Evolutionary conservation across 177 flowering plant species (phyloP).

Genomic region (Vitis hybrid): DNA sequence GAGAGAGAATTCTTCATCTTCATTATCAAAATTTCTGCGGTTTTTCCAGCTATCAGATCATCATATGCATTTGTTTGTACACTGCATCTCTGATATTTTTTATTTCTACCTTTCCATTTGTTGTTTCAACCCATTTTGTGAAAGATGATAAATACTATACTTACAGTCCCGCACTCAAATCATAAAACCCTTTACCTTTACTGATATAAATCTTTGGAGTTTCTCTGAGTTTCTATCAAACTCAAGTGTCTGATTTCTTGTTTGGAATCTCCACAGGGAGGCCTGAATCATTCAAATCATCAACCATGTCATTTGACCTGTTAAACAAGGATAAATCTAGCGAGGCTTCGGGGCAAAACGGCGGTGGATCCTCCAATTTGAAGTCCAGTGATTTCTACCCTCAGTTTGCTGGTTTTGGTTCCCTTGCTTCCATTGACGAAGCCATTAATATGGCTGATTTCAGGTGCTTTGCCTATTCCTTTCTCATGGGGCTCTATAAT

Average conservation of each 20-base stretch:
- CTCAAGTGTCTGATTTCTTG: too few species aligned
- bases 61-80: too few species aligned
- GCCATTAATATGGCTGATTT: neutral
- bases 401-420: constrained; percentile 1
- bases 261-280: constrained; percentile 2
- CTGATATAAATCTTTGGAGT: too few species aligned
- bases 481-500: neutral
- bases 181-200: too few species aligned
- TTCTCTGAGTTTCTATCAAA: too few species aligned
- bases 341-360: constrained; percentile 2
- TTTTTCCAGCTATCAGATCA: too few species aligned
- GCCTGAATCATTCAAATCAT: constrained; percentile 1
- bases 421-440: constrained; percentile 1
- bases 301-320: constrained; percentile 16
- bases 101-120: too few species aligned
- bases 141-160: too few species aligned
- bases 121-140: too few species aligned
- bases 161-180: too few species aligned
- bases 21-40: too few species aligned
- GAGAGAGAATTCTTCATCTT: neutral
- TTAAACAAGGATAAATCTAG: constrained; percentile 14
- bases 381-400: constrained; percentile 18
- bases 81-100: too few species aligned
- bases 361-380: neutral
- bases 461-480: neutral